Evolutionary conservation across 2,329 filamentous ascomycete species (phyloP), one percentile per base, ranked within the genome.

Genomic region (Arthroderma sp.): DNA sequence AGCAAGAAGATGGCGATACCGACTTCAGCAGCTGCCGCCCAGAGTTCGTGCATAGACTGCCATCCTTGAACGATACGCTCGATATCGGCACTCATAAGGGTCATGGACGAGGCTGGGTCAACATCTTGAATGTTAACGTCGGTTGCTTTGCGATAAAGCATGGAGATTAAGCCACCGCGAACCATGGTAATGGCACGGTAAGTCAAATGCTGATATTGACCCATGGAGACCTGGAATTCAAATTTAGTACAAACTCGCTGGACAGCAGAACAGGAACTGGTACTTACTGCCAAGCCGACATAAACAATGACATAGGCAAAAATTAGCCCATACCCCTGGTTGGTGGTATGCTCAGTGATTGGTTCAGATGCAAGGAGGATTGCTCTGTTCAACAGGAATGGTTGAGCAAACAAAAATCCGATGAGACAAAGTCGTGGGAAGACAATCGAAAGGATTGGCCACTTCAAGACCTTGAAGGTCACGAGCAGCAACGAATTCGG

Each of bases 91-190:
- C 72, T 75, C 74, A 77, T 76, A 13, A 76, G 61, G 2, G 73
- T 76, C 13, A 76, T 61, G 1, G 74, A 71, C 21, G 69, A 66
- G 23, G 68, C 67, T 1, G 69, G 67, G 35, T 73, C 70, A 9
- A 67, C 66, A 56, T 70, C 68, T 55, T 65, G 66, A 5, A 68
- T 60, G 44, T 64, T 66, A 0, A 73, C 55, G 8, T 66, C 64
- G 11, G 64, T 69, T 6, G 71, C 67, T 58, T 73, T 73, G n/a
- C 73, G 71, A 62, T 77, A 82, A 1, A 83, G 74, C 61, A 81
- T 67, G 0, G 76, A 74, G n/a, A 77, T 67, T 6, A 77, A 62
- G 0, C 67, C 70, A 8, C 73, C 73, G 37, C 76, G 66, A 7
- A 75, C 65, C 68, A 75, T 73, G 8, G 73, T 74, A 25, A 74